Percentiles rank a stretch among this genome's conserved stretches.
Conservation (phyloP, 2,329 filamentous ascomycete genomes). For the Aspergillus sclerotialis region DNA sequence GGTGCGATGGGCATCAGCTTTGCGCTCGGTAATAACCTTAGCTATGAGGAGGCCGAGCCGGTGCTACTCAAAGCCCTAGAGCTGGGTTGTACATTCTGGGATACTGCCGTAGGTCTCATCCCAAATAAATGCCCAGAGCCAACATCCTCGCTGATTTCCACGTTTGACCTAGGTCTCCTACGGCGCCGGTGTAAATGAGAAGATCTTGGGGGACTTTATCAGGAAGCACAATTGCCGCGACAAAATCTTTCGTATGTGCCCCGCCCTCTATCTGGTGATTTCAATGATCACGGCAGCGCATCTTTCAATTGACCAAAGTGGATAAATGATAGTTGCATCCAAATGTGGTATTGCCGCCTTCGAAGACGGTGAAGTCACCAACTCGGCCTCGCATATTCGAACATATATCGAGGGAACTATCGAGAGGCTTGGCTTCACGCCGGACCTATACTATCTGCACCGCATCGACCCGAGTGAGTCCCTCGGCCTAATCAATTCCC, state of each 20-base stretch:
- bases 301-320: background rate
- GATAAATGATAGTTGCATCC: conserved; percentile 36
- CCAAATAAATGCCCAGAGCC: background rate
- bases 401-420: conserved; percentile 45
- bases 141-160: background rate
- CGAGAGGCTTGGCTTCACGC: conserved; percentile 41
- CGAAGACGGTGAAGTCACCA: conserved; percentile 32
- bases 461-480: conserved; percentile 39
- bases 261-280: background rate
- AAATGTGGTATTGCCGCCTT: conserved; percentile 42
- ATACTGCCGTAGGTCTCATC: conserved; percentile 33
- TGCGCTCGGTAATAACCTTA: conserved; percentile 37
- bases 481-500: background rate
- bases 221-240: conserved; percentile 45
- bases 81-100: conserved; percentile 41
- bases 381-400: conserved; percentile 42
- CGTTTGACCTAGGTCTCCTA: conserved; percentile 35
- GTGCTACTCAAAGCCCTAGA: conserved; percentile 45
- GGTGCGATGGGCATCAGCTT: conserved; percentile 46
- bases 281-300: background rate
- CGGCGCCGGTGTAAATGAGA: conserved; percentile 43
- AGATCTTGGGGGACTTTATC: conserved; percentile 45
- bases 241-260: conserved; percentile 39
- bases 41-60: conserved; percentile 41
- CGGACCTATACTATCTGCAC: conserved; percentile 42